phyloP scores from a whole-genome alignment of 768 basidiomycete species.

The Steccherinum ochraceum region DNA sequence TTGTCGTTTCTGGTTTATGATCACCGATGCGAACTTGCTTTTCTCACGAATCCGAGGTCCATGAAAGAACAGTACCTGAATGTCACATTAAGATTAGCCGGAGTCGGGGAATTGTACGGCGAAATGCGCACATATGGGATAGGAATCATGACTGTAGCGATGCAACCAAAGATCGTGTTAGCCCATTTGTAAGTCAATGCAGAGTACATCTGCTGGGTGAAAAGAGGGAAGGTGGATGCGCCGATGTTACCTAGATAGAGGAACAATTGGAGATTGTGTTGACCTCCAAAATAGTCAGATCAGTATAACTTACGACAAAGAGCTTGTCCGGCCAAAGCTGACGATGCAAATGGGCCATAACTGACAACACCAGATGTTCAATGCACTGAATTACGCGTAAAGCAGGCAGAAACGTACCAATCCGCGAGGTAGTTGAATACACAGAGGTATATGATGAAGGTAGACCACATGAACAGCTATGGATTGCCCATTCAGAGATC shows the following conservation, averaged over 20 bases:
- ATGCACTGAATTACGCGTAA: too few relatives aligned
- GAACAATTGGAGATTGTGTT: not conserved
- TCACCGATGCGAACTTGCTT: constrained; percentile 21
- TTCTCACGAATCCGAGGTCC: constrained; percentile 19
- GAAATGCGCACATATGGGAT: constrained; percentile 34
- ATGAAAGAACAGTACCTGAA: constrained; percentile 19
- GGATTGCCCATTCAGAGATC: not conserved
- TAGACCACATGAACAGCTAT: constrained; percentile 33
- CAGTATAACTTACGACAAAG: constrained; percentile 35
- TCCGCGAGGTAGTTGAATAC: constrained; percentile 46
- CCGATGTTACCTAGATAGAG: constrained; percentile 10
- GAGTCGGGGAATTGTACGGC: not conserved
- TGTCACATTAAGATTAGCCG: not conserved
- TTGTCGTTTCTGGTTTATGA: constrained; percentile 2
- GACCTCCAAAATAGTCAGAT: not conserved
- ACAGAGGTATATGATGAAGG: constrained; percentile 38
- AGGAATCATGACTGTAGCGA: constrained; percentile 36
- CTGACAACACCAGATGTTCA: constrained; percentile 16
- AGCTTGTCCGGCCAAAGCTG: constrained; percentile 47
- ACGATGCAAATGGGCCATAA: constrained; percentile 43
- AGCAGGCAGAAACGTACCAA: constrained; percentile 28
- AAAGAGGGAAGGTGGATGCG: constrained; percentile 42
- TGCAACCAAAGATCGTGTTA: constrained; percentile 32
- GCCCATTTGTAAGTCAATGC: constrained; percentile 44
- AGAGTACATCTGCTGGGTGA: constrained; percentile 41